A percentile compares a stretch with the other conserved stretches of the same genome.
Conservation (phyloP, 495 filamentous ascomycete genomes). For the Aspergillus heteromorphus region DNA sequence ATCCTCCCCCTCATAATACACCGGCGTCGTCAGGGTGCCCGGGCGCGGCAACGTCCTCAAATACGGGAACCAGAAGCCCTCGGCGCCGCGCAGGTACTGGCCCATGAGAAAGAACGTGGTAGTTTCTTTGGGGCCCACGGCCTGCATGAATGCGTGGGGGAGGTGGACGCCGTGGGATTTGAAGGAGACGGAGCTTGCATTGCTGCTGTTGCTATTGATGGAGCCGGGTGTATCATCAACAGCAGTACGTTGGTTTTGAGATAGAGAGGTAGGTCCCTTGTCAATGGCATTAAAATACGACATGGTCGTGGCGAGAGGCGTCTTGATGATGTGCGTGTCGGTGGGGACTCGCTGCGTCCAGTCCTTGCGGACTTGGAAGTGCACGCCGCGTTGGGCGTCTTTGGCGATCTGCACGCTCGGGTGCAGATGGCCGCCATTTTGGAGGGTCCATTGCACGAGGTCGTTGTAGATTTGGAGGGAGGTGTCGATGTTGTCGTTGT, state of each 20-base stretch:
- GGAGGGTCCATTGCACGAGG: slow-evolving; percentile 38
- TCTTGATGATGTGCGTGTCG: slow-evolving; percentile 38
- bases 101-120: slow-evolving; percentile 52
- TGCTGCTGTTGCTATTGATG: too few species aligned
- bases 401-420: slow-evolving; percentile 36
- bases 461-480: slow-evolving; percentile 25
- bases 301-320: slow-evolving; percentile 42
- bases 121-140: slow-evolving; percentile 33
- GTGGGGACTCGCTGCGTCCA: slow-evolving; percentile 19
- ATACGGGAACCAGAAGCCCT: slow-evolving; percentile 62
- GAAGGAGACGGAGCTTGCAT: slow-evolving; percentile 19
- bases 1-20: slow-evolving; percentile 55
- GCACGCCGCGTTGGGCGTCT: slow-evolving; percentile 39
- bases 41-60: slow-evolving; percentile 51
- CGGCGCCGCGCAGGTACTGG: slow-evolving; percentile 43
- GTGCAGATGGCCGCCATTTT: slow-evolving; percentile 38
- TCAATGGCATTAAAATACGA: slow-evolving; percentile 50
- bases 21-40: slow-evolving; percentile 48
- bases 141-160: slow-evolving; percentile 31
- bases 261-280: slow-evolving; percentile 13
- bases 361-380: slow-evolving; percentile 37
- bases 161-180: slow-evolving; percentile 31
- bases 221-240: too few species aligned
- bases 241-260: too few species aligned
- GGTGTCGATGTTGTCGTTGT: background rate